Evolutionary conservation across 2,329 filamentous ascomycete genomes (phyloP), one percentile per base, ranked within the genome.

Genomic region (Penicillium psychrosexuale): DNA sequence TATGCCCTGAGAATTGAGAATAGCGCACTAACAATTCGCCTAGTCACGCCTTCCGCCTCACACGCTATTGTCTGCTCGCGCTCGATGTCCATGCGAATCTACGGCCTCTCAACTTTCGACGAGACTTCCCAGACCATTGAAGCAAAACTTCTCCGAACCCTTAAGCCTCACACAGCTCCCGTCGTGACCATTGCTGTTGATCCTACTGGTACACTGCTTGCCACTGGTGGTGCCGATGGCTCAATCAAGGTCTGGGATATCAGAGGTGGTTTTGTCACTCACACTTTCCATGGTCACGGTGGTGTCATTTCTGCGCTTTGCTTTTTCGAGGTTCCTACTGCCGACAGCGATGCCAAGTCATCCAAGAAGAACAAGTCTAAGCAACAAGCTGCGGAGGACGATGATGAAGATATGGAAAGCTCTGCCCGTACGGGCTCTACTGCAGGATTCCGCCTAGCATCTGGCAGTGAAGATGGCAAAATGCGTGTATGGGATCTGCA

Each of bases 171-270:
- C 70, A 83, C 85, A 0, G 92, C 93, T 2, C 94, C 95, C 0
- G 91, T 97, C 1, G 87, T 96, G 1, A 90, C 93, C 8, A 80
- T 93, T 13, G 86, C 90, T 1, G 85, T 94, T 58, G 94, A 99
- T 71, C 82, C 84, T 51, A 96, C 92, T 1, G 89, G 92, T 67
- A 96, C 93, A 2, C 79, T 99, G 12, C 80, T 99, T 40, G 94
- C 92, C 15, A 97, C 93, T 15, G 94, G 95, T 59, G 90, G 90
- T 46, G 92, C 94, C 3, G 94, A 99, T 69, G 94, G 94, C 24
- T 84, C 89, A 0, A 90, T 97, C 66, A 99, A 99, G 73, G 87
- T 99, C 49, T 99, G 93, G 93, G 94, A 99, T 74, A 91, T 99
- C 56, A 80, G 82, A 47, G 90, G 87, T 42, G 94, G 94, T 22